Conservation (phyloP, 306 rosid genomes). For the Trifolium dubium region DNA sequence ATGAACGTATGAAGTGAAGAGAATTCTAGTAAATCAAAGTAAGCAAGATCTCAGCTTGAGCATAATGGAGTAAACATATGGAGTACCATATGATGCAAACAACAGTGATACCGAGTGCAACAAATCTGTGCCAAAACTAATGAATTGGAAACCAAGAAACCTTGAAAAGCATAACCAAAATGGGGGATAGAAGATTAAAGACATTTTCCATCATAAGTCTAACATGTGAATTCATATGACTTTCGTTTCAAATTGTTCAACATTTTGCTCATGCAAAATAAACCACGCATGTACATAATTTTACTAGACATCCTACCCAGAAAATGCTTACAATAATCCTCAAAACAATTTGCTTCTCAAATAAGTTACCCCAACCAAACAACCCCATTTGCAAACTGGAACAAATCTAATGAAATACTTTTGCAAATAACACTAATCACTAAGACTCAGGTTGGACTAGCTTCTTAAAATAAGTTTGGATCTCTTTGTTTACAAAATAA, state of each 20-base stretch:
- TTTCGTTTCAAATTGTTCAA: constrained; percentile 1
- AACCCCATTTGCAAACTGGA: constrained; percentile 20
- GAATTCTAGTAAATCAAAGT: constrained; percentile 17
- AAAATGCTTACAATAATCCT: constrained; percentile 13
- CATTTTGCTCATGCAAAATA: background rate
- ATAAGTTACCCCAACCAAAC: background rate
- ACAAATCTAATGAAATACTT: constrained; percentile 16
- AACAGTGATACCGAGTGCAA: background rate
- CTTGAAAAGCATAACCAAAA: constrained; percentile 2
- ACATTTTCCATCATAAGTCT: background rate
- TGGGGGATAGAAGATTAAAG: background rate
- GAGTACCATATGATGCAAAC: constrained; percentile 33
- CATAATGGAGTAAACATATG: background rate
- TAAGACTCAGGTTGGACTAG: background rate
- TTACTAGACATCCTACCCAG: background rate
- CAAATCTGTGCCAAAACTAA: background rate
- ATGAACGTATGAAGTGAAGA: constrained; percentile 13
- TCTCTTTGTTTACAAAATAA: background rate
- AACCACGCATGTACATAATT: background rate
- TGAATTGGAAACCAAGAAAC: background rate
- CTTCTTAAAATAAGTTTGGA: background rate
- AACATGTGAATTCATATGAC: background rate
- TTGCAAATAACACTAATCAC: background rate
- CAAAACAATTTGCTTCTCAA: constrained; percentile 9
- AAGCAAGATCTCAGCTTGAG: constrained; percentile 29